Evolutionary conservation across 2,329 filamentous ascomycete genomes (phyloP), one percentile per base, ranked within the genome.

Genomic region (Colletotrichum eleusines): DNA sequence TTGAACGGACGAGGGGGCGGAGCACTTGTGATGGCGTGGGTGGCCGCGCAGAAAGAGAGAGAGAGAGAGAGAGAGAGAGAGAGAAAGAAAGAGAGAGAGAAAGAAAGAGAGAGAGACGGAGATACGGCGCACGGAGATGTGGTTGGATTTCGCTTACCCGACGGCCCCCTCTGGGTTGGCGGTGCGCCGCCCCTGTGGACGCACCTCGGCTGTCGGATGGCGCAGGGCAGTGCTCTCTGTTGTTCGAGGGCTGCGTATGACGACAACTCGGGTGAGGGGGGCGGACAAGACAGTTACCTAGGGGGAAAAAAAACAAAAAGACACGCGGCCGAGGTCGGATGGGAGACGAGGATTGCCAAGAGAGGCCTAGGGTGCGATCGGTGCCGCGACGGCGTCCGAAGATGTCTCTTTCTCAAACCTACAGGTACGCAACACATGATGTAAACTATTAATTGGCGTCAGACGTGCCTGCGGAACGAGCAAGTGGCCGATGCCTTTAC

Each of bases 311-410:
- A n/a, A n/a, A n/a, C 18, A 2, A 6, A 48, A 48, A 48, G 20
- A 44, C 18, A 4, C 44, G 33, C 40, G 38, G 33, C 40, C 23
- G 38, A 33, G 46, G 38, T 31, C 50, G 20, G 26, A 20, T 11
- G 48, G 23, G 57, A n/a, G 42, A 31, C 9, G 38, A 58, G 38
- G 16, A 33, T 48, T 42, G 46, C 23, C 23, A 40, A 59, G 28
- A 59, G 38, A 40, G 57, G 26, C 26, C 40, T 16, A n/a, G 42
- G 28, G 59, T 38, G 60, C 23, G 1, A n/a, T 66, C 55, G 63
- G 67, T 60, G 48, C 63, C 63, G 63, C 51, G 18, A 35, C 67
- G 55, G 67, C 67, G 58, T 64, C 66, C 40, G 61, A 69, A 64
- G 55, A 50, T 48, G 31, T 18, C 9, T 12, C 28, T 28, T 48